phyloP scores from a whole-genome alignment of 768 basidiomycete species.

The Lanmaoa pseudosensibilis region DNA sequence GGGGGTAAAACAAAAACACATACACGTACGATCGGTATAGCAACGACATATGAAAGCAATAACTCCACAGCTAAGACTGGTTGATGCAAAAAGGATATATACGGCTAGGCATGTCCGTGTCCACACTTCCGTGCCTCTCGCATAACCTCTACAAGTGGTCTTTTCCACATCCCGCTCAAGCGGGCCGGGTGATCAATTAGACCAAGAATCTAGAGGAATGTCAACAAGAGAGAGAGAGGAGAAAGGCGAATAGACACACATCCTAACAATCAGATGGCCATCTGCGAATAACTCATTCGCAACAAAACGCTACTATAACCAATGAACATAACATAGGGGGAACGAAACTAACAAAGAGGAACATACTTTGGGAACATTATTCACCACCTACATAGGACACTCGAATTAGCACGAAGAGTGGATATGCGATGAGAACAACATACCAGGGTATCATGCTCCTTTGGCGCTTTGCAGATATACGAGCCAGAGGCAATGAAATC shows the following conservation, averaged over 20 bases:
- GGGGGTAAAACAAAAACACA: not conserved
- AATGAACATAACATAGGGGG: not conserved
- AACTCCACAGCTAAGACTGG: not conserved
- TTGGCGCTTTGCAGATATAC: slow-evolving; percentile 19
- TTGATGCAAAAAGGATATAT: slow-evolving; percentile 3
- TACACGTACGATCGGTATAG: not conserved
- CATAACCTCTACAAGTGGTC: not conserved
- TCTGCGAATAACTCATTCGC: not conserved
- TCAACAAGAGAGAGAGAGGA: not conserved
- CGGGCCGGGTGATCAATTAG: not conserved
- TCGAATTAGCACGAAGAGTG: not conserved
- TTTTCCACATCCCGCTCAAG: not conserved
- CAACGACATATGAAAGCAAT: not conserved
- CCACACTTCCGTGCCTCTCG: slow-evolving; percentile 1
- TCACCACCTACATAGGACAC: not conserved
- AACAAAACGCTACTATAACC: not conserved
- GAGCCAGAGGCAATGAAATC: slow-evolving; percentile 17
- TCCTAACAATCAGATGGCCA: not conserved
- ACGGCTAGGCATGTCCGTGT: not conserved
- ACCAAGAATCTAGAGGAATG: not conserved
- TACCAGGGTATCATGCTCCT: slow-evolving; percentile 7
- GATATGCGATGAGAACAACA: not conserved
- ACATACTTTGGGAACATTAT: slow-evolving; percentile 9
- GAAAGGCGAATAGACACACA: slow-evolving; percentile 1
- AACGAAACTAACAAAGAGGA: not conserved